Percentiles rank a stretch among this genome's conserved stretches.
phyloP scores from a whole-genome alignment of 768 basidiomycete species.

The Thelephora ganbajun region DNA sequence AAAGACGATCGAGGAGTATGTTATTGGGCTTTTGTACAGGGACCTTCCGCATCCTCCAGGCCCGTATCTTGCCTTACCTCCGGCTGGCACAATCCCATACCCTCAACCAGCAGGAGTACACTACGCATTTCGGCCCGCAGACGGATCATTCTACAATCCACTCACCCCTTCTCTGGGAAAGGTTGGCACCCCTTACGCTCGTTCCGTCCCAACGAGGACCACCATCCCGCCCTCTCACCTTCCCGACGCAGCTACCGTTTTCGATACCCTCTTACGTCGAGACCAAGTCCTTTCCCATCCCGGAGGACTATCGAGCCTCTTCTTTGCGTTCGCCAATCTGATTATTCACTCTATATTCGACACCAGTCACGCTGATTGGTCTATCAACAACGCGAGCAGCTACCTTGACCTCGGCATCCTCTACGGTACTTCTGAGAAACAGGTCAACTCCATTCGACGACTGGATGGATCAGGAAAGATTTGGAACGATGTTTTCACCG shows the following conservation, averaged over 20 bases:
- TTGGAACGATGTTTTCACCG: conserved; percentile 59
- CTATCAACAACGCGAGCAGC: conserved; percentile 47
- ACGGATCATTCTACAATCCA: conserved; percentile 24
- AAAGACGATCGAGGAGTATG: conserved; percentile 30
- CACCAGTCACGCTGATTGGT: conserved; percentile 25
- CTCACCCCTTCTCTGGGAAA: conserved; percentile 19
- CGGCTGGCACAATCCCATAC: conserved; percentile 3
- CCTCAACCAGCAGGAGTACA: conserved; percentile 11
- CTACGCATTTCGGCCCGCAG: conserved; percentile 16
- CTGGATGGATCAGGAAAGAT: conserved; percentile 54
- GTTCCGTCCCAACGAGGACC: conserved; percentile 41
- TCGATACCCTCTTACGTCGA: conserved; percentile 48
- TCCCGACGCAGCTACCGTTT: conserved; percentile 55
- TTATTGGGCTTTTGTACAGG: conserved; percentile 51
- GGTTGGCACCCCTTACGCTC: conserved; percentile 30
- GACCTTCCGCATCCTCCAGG: conserved; percentile 68
- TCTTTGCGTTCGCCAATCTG: conserved; percentile 71
- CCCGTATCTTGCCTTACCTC: conserved; percentile 28
- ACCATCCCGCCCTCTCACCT: conserved; percentile 29
- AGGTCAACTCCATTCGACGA: conserved; percentile 35
- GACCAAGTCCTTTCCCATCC: conserved; percentile 17
- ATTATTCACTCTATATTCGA: conserved; percentile 66
- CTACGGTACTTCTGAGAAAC: conserved; percentile 44
- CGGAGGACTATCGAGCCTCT: conserved; percentile 57
- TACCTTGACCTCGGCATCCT: conserved; percentile 68